Base-by-base conservation (phyloP, 2,329 filamentous ascomycete genomes). In the Clonostachys rhizophaga region DNA sequence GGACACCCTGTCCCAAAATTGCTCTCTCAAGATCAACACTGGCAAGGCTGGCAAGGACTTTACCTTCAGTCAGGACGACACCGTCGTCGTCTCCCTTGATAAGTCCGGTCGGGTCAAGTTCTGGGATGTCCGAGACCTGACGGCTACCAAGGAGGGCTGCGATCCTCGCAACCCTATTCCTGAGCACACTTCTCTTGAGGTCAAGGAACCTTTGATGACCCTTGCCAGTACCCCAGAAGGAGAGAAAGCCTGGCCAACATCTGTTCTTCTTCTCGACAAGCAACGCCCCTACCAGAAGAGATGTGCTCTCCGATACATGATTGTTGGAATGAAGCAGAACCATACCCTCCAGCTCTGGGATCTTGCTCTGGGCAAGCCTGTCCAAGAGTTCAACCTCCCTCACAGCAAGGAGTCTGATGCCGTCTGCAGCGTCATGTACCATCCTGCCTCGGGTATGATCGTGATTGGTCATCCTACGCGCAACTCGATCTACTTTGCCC, bases 1-100 rank as follows among this genome's bases (percentile, higher is more conserved):
- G 0, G 91, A 96, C 63, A 87, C 84, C 60, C 90, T 95, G 53
- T 81, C 94, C 54, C 85, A 86, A 61, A 87, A 96, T 62, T 91
- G 89, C 60, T 88, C 88, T 43, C 74, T 97, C 54, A 95, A 91
- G 69, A 96, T 99, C 67, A 90, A 92, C 56, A 97, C 91, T 52
- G 94, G 92, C 56, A 99, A 99, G 74, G 92, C 94, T 54, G 94
- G 91, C 53, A 99, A 99, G 68, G 94, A 99, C 65, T 99, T 99
- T 64, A 87, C 86, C 42, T 99, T 99, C 70, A 96, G 92, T 66
- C 91, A 95, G 65, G 94, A 99, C 65, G 94, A 99, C 65, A 89
- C 87, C 2, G 85, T 92, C 39, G 90, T 99, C 56, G 91, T 95
- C 42, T 96, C 92, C 43, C 81, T 99, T 45, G 95, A 99, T 67